Conservation (phyloP, 768 basidiomycete genomes). For the Boletus rex-veris region DNA sequence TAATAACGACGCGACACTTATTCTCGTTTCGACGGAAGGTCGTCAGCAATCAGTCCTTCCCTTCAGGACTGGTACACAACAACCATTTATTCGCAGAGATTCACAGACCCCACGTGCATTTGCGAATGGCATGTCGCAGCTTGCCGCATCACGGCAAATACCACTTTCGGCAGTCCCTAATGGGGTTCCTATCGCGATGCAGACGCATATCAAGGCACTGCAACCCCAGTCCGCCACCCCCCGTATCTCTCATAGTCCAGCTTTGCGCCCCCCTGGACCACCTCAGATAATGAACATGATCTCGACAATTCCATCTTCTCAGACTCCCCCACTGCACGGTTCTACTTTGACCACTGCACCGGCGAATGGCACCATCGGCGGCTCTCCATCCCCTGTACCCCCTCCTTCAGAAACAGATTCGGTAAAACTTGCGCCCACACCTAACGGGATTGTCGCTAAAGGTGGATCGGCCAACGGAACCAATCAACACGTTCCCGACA, state of each 20-base stretch:
- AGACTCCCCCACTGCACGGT: conserved; percentile 35
- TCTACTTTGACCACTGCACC: conserved; percentile 22
- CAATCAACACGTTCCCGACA: conserved; percentile 24
- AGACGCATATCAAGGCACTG: conserved; percentile 60
- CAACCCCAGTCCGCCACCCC: conserved; percentile 48
- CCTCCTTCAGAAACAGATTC: conserved; percentile 44
- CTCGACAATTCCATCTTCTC: conserved; percentile 28
- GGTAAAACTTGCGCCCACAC: conserved; percentile 14
- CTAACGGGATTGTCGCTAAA: conserved; percentile 24
- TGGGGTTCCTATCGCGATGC: conserved; percentile 56
- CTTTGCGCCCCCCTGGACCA: conserved; percentile 31
- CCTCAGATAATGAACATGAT: conserved; percentile 36
- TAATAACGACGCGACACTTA: conserved; percentile 49
- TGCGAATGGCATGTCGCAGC: conserved; percentile 26
- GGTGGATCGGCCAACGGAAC: conserved; percentile 29
- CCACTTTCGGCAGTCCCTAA: conserved; percentile 32
- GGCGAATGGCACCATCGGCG: conserved; percentile 34
- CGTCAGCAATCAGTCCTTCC: conserved; percentile 49
- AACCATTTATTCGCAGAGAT: conserved; percentile 26
- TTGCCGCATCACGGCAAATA: conserved; percentile 21
- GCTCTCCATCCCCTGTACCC: conserved; percentile 33
- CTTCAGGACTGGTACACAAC: conserved; percentile 38
- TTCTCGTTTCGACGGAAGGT: conserved; percentile 44
- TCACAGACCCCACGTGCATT: conserved; percentile 20
- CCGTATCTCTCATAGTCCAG: conserved; percentile 51